These are phyloP conservation scores for Pseudohyphozyma bogoriensis DNA, from an alignment of 768 basidiomycete genomes.

Conservation along the genomic window DNA sequence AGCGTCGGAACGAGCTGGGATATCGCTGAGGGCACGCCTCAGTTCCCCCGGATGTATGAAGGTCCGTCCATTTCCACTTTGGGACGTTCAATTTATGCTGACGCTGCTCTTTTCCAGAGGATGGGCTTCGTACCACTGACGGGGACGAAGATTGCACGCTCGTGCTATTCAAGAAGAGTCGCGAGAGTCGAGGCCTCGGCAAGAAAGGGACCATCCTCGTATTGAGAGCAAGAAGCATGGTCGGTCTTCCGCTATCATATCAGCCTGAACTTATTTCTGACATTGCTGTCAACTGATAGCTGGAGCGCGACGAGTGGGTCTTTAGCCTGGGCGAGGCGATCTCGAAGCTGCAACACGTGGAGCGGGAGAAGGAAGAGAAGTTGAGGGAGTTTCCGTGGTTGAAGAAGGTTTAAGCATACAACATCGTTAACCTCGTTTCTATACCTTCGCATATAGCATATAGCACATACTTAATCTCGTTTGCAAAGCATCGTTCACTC, in stretches of 20 bases:
- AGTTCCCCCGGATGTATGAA: slow-evolving; percentile 63
- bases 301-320: slow-evolving; percentile 85
- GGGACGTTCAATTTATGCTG: too few species aligned
- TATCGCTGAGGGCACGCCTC: slow-evolving; percentile 13
- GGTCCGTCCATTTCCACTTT: too few species aligned
- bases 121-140: slow-evolving; percentile 81
- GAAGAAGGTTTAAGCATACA: too few species aligned
- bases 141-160: slow-evolving; percentile 79
- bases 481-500: too few species aligned
- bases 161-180: slow-evolving; percentile 46
- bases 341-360: slow-evolving; percentile 58
- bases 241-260: slow-evolving; percentile 35
- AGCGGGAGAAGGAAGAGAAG: slow-evolving; percentile 52
- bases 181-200: slow-evolving; percentile 39
- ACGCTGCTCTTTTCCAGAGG: slow-evolving; percentile 47
- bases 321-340: slow-evolving; percentile 88
- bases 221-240: slow-evolving; percentile 63
- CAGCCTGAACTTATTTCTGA: too few species aligned
- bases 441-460: too few species aligned
- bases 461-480: too few species aligned
- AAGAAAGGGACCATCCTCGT: slow-evolving; percentile 56
- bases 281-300: not conserved
- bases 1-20: slow-evolving; percentile 42
- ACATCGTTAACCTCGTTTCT: too few species aligned
- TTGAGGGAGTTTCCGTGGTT: slow-evolving; percentile 45